Evolutionary conservation across 1,139 yeast genomes (phyloP).

Genomic region (Pichia sp.): DNA sequence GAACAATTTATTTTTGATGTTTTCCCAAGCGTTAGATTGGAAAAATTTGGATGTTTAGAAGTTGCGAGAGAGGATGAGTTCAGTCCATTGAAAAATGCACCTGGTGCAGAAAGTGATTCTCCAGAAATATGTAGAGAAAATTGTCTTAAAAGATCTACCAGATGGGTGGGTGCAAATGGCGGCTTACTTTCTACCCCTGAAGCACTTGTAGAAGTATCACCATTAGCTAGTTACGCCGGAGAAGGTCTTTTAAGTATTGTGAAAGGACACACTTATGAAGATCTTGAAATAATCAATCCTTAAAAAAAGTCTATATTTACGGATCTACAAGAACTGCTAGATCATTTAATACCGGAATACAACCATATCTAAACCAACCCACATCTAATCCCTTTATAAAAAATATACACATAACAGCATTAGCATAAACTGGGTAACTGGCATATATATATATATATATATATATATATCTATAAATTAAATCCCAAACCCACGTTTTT

Average conservation of each 20-base stretch:
- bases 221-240: constrained; percentile 73
- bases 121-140: constrained; percentile 76
- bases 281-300: constrained; percentile 14
- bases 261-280: constrained; percentile 35
- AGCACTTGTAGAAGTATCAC: constrained; percentile 68
- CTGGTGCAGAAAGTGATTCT: constrained; percentile 74
- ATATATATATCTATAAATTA: too few species aligned
- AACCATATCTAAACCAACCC: too few species aligned
- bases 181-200: constrained; percentile 47
- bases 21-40: constrained; percentile 68
- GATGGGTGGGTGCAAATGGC: constrained; percentile 69
- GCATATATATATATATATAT: too few species aligned
- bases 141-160: constrained; percentile 62
- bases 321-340: too few species aligned
- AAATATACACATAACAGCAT: too few species aligned
- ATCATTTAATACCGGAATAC: too few species aligned
- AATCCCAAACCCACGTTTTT: too few species aligned
- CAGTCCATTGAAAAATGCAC: constrained; percentile 89
- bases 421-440: too few species aligned
- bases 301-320: constrained; percentile 25
- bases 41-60: constrained; percentile 87
- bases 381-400: too few species aligned
- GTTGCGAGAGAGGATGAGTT: constrained; percentile 83
- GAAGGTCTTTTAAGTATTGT: constrained; percentile 54
- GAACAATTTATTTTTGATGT: constrained; percentile 98